These are phyloP conservation scores for Botrytis galanthina DNA, from an alignment of 2,329 filamentous ascomycete genomes.

Conservation along the genomic window DNA sequence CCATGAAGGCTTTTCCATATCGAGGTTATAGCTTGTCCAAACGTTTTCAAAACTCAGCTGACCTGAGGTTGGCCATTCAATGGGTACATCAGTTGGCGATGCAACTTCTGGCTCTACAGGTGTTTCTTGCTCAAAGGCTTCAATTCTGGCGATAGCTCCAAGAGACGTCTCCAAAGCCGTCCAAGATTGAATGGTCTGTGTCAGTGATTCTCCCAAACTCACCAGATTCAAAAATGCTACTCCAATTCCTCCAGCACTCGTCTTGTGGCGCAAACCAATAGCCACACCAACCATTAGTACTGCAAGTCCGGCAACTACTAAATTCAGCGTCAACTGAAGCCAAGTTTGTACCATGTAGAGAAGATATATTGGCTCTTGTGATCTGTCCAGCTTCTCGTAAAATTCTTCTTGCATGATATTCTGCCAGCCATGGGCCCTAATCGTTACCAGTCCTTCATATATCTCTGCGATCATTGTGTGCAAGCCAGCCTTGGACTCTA, in stretches of 20 bases:
- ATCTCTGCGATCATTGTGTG: conserved; percentile 47
- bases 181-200: conserved; percentile 43
- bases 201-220: conserved; percentile 25
- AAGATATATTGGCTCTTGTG: conserved; percentile 56
- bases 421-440: conserved; percentile 39
- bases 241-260: conserved; percentile 27
- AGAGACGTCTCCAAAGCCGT: conserved; percentile 57
- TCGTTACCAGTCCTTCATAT: conserved; percentile 44
- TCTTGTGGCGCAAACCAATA: conserved; percentile 20
- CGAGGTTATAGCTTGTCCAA: background rate
- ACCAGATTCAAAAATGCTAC: conserved; percentile 28
- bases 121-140: conserved; percentile 48
- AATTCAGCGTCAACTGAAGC: conserved; percentile 56
- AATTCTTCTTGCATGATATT: conserved; percentile 37
- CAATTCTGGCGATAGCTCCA: conserved; percentile 55
- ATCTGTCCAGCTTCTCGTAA: conserved; percentile 46
- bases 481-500: conserved; percentile 44
- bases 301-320: conserved; percentile 30
- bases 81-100: conserved; percentile 20
- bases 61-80: conserved; percentile 33
- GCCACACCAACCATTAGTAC: conserved; percentile 28
- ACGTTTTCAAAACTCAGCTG: background rate
- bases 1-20: background rate
- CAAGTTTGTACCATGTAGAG: conserved; percentile 57
- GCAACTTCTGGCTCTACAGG: conserved; percentile 24